phyloP scores from a whole-genome alignment of 805 yeast species.

The Komagataella pastoris region DNA sequence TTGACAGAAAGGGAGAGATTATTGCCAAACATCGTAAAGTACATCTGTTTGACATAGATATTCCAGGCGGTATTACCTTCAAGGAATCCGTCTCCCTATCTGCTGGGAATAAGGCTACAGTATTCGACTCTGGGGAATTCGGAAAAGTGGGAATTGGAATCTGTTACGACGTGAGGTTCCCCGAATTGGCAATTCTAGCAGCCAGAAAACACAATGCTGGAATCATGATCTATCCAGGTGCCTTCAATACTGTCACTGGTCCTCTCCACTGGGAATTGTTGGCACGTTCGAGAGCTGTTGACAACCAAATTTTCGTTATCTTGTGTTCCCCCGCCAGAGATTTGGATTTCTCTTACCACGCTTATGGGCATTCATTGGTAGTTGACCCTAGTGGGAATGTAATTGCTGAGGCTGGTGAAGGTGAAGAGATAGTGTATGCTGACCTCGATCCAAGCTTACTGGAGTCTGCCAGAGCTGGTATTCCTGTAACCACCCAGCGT shows the following conservation, averaged over 20 bases:
- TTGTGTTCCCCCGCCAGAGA: conserved; percentile 87
- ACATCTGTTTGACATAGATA: conserved; percentile 85
- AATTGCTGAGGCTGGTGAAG: conserved; percentile 63
- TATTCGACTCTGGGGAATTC: conserved; percentile 47
- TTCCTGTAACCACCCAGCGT: conserved; percentile 61
- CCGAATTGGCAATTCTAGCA: conserved; percentile 63
- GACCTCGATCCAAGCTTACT: conserved; percentile 54
- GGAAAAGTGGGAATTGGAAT: conserved; percentile 79
- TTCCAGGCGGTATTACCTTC: conserved; percentile 83
- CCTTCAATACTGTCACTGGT: conserved; percentile 75
- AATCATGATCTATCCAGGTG: conserved; percentile 66
- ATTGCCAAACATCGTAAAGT: conserved; percentile 85
- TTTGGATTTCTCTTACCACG: conserved; percentile 40
- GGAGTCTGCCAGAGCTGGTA: conserved; percentile 43
- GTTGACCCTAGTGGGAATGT: conserved; percentile 51
- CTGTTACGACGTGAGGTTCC: conserved; percentile 72
- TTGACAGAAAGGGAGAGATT: conserved; percentile 56
- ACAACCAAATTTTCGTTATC: conserved; percentile 59
- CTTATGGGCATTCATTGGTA: conserved; percentile 55
- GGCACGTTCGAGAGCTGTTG: conserved; percentile 64
- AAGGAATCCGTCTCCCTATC: conserved; percentile 66
- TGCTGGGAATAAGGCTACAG: conserved; percentile 76
- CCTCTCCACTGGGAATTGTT: conserved; percentile 74
- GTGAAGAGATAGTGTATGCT: conserved; percentile 64
- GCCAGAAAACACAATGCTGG: conserved; percentile 50